Percentiles rank a stretch among this genome's conserved stretches.
These are phyloP conservation scores for Sanghuangporus weigelae DNA, from an alignment of 1,284 basidiomycete genomes.

Conservation along the genomic window DNA sequence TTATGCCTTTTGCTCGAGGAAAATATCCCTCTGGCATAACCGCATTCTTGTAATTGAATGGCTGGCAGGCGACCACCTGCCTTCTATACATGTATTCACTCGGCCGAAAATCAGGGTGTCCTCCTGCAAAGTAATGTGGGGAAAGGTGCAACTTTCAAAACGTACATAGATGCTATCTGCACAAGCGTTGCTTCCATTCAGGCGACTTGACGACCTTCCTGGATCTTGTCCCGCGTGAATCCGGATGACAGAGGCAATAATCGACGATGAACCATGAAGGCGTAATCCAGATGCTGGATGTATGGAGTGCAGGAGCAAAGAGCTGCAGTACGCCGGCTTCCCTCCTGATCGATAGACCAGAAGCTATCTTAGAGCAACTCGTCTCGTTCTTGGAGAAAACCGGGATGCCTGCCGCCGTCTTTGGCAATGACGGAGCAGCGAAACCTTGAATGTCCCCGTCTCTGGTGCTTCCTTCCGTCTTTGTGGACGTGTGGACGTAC, in stretches of 20 bases:
- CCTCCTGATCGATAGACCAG: not conserved
- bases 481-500: too few relatives aligned
- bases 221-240: not conserved
- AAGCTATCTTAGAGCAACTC: not conserved
- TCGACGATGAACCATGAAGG: not conserved
- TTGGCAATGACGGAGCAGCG: not conserved
- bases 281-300: not conserved
- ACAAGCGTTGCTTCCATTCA: not conserved
- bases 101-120: too few relatives aligned
- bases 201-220: not conserved
- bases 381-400: not conserved
- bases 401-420: not conserved
- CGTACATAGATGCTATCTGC: not conserved
- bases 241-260: not conserved
- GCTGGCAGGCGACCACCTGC: too few relatives aligned
- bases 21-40: too few relatives aligned
- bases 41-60: too few relatives aligned
- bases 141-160: too few relatives aligned
- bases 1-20: too few relatives aligned
- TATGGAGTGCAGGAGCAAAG: not conserved
- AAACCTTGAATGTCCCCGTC: not conserved
- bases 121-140: too few relatives aligned
- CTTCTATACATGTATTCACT: too few relatives aligned
- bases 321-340: not conserved
- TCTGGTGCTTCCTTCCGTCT: too few relatives aligned